Base-by-base conservation (phyloP, 192 early-diverging fungal species). In the Rhizophagus prolifer region DNA sequence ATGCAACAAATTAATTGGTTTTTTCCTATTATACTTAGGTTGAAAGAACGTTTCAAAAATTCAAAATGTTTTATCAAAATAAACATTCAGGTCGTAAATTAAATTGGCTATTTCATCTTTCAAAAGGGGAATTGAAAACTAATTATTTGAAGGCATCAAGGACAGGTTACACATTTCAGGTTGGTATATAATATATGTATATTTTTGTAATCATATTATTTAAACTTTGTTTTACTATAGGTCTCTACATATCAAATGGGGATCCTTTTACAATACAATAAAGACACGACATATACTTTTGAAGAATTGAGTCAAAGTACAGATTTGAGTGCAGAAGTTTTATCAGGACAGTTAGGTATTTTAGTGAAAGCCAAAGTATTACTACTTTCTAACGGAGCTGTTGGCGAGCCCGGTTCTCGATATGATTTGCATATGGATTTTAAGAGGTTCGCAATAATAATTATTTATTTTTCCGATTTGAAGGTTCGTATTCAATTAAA, bases 231-330 rank as follows among this genome's bases (percentile, higher is more conserved):
- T 25, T 3, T 21, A 21, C 84, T 87, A 58, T 71, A 88, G 83
- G 91, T 94, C 7, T 92, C 93, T 8, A 94, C 92, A 3, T 97
- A 92, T 82, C 96, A 99, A 83, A 94, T 98, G 91, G 95, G 92
- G 36, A 90, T 99, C 10, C 87, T 99, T 58, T 83, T 97, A 54
- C 92, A 95, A 81, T 99, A 93, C 87, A 98, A 97, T 82, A 86
- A 86, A 31, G 87, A 84, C 3, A 88, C 90, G 19, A 86, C 88
- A 1, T 96, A 94, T 82, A 90, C 92, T 0, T 91, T 90, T 67
- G 90, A 88, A 60, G 95, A 97, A 67, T 85, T 98, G 7, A 72
- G 85, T n/a, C 81, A 85, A 21, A 86, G 82, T 58, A 99, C 97
- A 2, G 91, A 88, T 16, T 82, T 99, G 41, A 84, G 84, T 66